Evolutionary conservation across 2,329 filamentous ascomycete genomes (phyloP).

Genomic region (Fusarium camptoceras): DNA sequence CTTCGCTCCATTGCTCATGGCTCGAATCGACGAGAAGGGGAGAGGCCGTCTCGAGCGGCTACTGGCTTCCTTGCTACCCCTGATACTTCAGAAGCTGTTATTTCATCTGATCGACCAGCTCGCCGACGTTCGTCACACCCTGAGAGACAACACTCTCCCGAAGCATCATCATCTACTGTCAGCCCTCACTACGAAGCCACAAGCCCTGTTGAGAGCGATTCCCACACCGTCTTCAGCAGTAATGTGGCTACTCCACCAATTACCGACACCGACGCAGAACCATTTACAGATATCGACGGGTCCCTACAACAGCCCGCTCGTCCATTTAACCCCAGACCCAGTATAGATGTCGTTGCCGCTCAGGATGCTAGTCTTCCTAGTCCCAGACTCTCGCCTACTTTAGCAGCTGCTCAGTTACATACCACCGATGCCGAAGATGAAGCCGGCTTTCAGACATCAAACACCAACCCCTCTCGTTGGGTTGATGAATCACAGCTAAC

Average conservation of each 20-base stretch:
- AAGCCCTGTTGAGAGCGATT: constrained; percentile 66
- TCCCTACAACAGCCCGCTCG: constrained; percentile 60
- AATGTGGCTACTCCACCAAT: constrained; percentile 80
- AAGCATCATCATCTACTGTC: constrained; percentile 56
- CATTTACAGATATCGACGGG: constrained; percentile 65
- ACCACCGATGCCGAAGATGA: constrained; percentile 59
- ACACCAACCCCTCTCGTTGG: constrained; percentile 50
- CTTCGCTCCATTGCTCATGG: constrained; percentile 51
- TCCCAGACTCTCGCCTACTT: constrained; percentile 90
- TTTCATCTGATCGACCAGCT: constrained; percentile 50
- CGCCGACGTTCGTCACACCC: constrained; percentile 57
- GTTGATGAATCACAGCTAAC: constrained; percentile 58
- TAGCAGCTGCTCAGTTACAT: constrained; percentile 74
- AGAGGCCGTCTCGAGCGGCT: constrained; percentile 41
- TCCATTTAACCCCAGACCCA: constrained; percentile 62
- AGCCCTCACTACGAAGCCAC: constrained; percentile 58
- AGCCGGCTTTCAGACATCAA: constrained; percentile 50
- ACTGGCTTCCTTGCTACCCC: constrained; percentile 65
- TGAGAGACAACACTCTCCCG: constrained; percentile 59
- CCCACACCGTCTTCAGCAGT: constrained; percentile 70
- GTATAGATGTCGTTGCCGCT: constrained; percentile 76
- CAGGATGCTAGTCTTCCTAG: constrained; percentile 95
- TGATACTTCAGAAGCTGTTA: constrained; percentile 63
- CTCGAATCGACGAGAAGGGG: constrained; percentile 44
- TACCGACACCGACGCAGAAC: constrained; percentile 76